These are phyloP conservation scores for Vigna hirtella DNA, from an alignment of 306 rosid species.

Conservation along the genomic window DNA sequence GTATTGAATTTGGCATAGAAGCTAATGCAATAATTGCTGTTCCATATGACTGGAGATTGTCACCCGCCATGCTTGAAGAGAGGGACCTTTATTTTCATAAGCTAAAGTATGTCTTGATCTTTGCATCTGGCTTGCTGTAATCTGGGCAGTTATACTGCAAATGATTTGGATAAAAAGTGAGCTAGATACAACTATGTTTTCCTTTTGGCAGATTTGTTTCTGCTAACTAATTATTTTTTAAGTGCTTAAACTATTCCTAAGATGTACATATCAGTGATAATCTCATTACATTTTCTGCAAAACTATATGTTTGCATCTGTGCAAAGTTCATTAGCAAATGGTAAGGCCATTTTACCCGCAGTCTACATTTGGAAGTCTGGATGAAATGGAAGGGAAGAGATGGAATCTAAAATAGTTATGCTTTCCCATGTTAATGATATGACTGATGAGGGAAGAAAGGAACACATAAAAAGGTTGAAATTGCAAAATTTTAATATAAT, in stretches of 20 bases:
- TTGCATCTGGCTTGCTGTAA: constrained; percentile 36
- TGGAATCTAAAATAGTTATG: constrained; percentile 10
- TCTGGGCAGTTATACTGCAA: constrained; percentile 4
- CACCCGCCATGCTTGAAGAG: constrained; percentile 93
- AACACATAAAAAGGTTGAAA: constrained; percentile 3
- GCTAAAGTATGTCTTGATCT: constrained; percentile 74
- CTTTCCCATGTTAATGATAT: neutral
- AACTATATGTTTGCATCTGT: constrained; percentile 12
- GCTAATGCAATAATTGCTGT: constrained; percentile 96
- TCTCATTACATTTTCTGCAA: constrained; percentile 19
- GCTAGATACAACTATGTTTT: neutral
- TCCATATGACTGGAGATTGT: constrained; percentile 97
- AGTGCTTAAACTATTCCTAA: constrained; percentile 27
- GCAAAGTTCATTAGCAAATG: constrained; percentile 13
- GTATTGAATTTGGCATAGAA: constrained; percentile 95
- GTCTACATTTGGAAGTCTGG: neutral
- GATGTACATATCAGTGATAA: neutral
- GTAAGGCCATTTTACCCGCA: neutral
- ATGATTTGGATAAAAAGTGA: constrained; percentile 34
- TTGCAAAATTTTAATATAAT: constrained; percentile 23
- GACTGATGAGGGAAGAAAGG: constrained; percentile 24
- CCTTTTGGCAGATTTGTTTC: constrained; percentile 19
- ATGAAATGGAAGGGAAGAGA: constrained; percentile 1
- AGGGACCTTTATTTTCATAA: constrained; percentile 97
- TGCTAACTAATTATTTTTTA: constrained; percentile 14